Percentiles rank a stretch among this genome's conserved stretches.
phyloP scores from a whole-genome alignment of 2,329 filamentous ascomycete genomes.

The Aspergillus neoniger region DNA sequence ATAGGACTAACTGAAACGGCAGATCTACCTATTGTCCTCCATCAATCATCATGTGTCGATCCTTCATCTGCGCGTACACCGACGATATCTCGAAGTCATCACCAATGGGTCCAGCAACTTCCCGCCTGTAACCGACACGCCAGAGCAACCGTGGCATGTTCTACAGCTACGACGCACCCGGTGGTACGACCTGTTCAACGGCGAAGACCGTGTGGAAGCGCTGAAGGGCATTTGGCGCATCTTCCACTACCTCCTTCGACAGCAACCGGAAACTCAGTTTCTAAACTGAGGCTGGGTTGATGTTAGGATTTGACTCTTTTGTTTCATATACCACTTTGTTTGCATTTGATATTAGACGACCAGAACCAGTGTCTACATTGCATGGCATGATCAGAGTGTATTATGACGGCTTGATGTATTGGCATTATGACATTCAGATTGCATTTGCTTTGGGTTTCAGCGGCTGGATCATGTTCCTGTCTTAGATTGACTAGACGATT shows the following conservation, averaged over 20 bases:
- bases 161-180: slow-evolving; percentile 57
- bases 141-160: slow-evolving; percentile 51
- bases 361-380: too few relatives aligned
- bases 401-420: too few relatives aligned
- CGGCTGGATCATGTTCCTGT: neutral
- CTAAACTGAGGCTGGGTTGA: neutral
- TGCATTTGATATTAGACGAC: neutral
- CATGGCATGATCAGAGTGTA: too few relatives aligned
- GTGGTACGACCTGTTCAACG: slow-evolving; percentile 62
- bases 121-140: slow-evolving; percentile 21
- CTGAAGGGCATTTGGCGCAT: slow-evolving; percentile 61
- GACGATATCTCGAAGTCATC: slow-evolving; percentile 58
- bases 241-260: slow-evolving; percentile 55
- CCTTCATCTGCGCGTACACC: slow-evolving; percentile 59
- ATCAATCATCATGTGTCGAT: slow-evolving; percentile 65
- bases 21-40: slow-evolving; percentile 64
- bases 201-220: slow-evolving; percentile 56
- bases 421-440: too few relatives aligned
- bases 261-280: neutral
- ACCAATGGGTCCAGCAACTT: slow-evolving; percentile 44
- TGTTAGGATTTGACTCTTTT: neutral
- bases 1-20: slow-evolving; percentile 10
- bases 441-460: neutral
- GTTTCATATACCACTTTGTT: slow-evolving; percentile 1
- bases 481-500: too few relatives aligned